Evolutionary conservation across 495 filamentous ascomycete species (phyloP).

Genomic region (Aspergillus diversus): DNA sequence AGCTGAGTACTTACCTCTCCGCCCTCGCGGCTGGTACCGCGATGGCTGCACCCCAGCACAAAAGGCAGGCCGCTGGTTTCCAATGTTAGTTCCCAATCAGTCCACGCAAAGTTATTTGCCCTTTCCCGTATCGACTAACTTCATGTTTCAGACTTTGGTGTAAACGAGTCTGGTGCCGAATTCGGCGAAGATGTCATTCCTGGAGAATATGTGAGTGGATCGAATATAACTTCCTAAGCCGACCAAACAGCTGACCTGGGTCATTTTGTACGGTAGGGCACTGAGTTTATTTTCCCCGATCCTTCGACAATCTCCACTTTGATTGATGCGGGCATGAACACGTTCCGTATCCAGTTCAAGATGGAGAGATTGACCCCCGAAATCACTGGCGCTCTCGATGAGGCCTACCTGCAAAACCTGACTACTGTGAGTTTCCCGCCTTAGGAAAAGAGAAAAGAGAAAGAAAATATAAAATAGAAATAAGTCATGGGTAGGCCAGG

Average conservation of each 20-base stretch:
- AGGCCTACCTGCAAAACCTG: slow-evolving; percentile 46
- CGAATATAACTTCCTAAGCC: neutral
- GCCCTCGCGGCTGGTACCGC: slow-evolving; percentile 34
- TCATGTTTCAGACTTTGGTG: slow-evolving; percentile 25
- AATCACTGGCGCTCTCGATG: slow-evolving; percentile 46
- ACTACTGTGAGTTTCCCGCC: slow-evolving; percentile 39
- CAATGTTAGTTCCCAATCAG: neutral
- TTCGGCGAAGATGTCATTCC: slow-evolving; percentile 50
- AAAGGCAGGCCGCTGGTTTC: slow-evolving; percentile 11
- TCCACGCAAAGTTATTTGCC: neutral
- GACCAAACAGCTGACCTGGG: neutral
- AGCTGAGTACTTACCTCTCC: slow-evolving; percentile 28
- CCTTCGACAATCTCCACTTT: slow-evolving; percentile 58
- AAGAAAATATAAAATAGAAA: too few species aligned
- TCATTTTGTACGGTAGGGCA: slow-evolving; percentile 39
- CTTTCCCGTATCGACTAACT: neutral
- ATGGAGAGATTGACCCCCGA: slow-evolving; percentile 70
- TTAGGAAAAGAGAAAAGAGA: too few species aligned
- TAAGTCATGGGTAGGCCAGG: too few species aligned
- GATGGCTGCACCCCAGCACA: slow-evolving; percentile 28
- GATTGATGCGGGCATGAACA: slow-evolving; percentile 67
- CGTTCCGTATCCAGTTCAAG: slow-evolving; percentile 69
- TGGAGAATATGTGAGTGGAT: slow-evolving; percentile 30
- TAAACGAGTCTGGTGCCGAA: slow-evolving; percentile 56
- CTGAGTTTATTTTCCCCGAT: slow-evolving; percentile 64